These are phyloP conservation scores for Cystobasidium pallidum DNA, from an alignment of 1,284 basidiomycete species.

Conservation along the genomic window DNA sequence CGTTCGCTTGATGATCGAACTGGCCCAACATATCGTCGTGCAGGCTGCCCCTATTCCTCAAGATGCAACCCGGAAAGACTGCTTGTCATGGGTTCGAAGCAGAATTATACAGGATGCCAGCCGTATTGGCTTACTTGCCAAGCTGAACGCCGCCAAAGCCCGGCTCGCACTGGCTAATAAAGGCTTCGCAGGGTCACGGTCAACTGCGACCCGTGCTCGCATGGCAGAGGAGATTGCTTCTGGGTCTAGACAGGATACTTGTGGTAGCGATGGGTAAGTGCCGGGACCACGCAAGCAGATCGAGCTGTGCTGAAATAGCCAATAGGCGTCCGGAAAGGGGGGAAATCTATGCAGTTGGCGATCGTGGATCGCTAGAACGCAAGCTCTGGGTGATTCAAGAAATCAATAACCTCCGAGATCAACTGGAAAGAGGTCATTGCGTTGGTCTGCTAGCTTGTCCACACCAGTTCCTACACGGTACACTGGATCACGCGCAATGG, in stretches of 20 bases:
- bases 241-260: background rate
- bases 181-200: background rate
- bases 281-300: too few species aligned
- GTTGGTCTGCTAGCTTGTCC: constrained; percentile 20
- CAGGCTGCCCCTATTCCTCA: constrained; percentile 1
- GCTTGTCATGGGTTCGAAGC: background rate
- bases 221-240: background rate
- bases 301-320: too few species aligned
- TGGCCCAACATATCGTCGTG: background rate
- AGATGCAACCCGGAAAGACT: background rate
- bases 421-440: constrained; percentile 9
- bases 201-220: background rate
- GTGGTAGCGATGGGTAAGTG: background rate
- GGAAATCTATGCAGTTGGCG: background rate
- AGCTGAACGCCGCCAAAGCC: constrained; percentile 6
- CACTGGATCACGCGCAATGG: constrained; percentile 12
- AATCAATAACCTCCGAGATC: constrained; percentile 9
- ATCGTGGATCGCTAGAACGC: background rate
- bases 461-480: constrained; percentile 10
- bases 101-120: constrained; percentile 15
- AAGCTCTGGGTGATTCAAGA: constrained; percentile 9
- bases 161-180: background rate
- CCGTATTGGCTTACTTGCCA: background rate
- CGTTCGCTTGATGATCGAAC: constrained; percentile 4
- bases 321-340: background rate